These are phyloP conservation scores for Tolypocladium endophyticum DNA, from an alignment of 2,329 filamentous ascomycete species.

Conservation along the genomic window DNA sequence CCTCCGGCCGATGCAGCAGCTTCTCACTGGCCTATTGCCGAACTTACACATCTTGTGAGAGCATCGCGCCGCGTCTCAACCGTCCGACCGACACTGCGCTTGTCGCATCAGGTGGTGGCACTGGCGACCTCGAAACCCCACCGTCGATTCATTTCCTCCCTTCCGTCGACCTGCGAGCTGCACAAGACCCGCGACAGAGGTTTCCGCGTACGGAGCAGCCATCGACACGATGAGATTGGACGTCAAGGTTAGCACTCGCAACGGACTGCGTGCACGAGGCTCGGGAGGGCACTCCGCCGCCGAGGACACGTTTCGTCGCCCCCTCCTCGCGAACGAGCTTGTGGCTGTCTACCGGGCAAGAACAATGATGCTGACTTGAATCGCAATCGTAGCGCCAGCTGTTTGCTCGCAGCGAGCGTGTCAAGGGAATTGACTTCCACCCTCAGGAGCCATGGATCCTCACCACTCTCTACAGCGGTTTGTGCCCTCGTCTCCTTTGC, in stretches of 20 bases:
- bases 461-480: conserved; percentile 92
- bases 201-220: not conserved
- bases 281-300: not conserved
- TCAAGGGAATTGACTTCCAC: conserved; percentile 96
- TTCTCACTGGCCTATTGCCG: not conserved
- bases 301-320: not conserved
- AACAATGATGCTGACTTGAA: conserved; percentile 1
- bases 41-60: not conserved
- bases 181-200: not conserved
- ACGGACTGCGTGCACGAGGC: not conserved
- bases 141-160: not conserved
- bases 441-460: conserved; percentile 94
- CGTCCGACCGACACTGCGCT: not conserved
- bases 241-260: conserved; percentile 25
- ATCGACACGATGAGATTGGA: conserved; percentile 28
- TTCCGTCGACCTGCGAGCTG: not conserved
- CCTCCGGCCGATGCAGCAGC: not conserved
- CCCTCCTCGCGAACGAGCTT: not conserved
- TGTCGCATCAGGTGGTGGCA: conserved; percentile 1
- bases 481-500: not conserved
- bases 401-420: conserved; percentile 78
- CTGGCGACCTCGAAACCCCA: not conserved
- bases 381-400: conserved; percentile 28
- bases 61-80: not conserved
- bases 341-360: not conserved